Conservation (phyloP, 805 yeast genomes). For the Cyberlindnera suaveolens region DNA sequence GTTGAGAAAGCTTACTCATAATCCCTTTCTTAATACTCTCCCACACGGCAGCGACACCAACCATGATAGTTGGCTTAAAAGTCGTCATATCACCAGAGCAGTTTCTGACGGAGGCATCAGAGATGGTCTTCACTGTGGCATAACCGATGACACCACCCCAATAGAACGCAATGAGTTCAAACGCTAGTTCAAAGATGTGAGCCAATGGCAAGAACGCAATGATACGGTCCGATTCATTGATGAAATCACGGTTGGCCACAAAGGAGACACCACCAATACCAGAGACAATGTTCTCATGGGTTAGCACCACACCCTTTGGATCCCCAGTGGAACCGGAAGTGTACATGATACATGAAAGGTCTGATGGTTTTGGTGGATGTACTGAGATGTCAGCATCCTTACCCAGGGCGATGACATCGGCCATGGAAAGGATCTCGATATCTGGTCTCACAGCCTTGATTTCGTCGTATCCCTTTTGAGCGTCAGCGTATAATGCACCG, state of each 20-base stretch:
- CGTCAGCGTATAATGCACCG: constrained; percentile 54
- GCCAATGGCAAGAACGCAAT: constrained; percentile 93
- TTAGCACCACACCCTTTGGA: constrained; percentile 71
- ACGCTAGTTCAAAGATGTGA: constrained; percentile 88
- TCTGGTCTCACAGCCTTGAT: constrained; percentile 71
- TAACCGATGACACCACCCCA: constrained; percentile 93
- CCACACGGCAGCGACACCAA: constrained; percentile 99
- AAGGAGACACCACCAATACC: constrained; percentile 81
- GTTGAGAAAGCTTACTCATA: constrained; percentile 60
- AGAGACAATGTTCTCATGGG: constrained; percentile 64
- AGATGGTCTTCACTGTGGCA: constrained; percentile 86
- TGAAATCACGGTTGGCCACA: constrained; percentile 45
- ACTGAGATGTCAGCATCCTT: constrained; percentile 33
- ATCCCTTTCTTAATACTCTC: constrained; percentile 94
- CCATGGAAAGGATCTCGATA: constrained; percentile 54
- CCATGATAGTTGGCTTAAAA: constrained; percentile 90
- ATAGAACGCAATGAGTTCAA: constrained; percentile 70
- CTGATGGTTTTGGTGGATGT: constrained; percentile 41
- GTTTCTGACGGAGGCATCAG: constrained; percentile 75
- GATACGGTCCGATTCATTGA: constrained; percentile 58
- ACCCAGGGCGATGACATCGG: constrained; percentile 66
- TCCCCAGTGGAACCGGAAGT: constrained; percentile 77
- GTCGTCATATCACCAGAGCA: constrained; percentile 84
- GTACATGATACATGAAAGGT: constrained; percentile 59
- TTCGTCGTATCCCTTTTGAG: constrained; percentile 51